Base-by-base conservation (phyloP, 2,329 filamentous ascomycete species). In the Gnomoniopsis smithogilvyi region DNA sequence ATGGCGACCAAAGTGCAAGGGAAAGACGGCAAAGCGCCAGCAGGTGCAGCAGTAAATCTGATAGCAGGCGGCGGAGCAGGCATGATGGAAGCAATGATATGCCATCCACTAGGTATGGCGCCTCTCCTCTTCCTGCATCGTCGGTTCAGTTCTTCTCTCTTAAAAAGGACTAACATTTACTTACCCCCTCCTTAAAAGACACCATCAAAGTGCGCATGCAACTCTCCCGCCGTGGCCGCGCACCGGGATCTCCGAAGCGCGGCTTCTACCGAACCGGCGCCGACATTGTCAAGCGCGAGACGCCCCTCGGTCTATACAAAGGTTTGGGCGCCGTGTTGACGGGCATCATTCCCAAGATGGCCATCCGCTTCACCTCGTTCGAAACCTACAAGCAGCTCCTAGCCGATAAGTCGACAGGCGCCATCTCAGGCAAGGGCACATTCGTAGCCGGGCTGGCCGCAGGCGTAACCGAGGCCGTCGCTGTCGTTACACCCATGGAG, bases 141-240 rank as follows among this genome's bases (percentile, higher is more conserved):
- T 41, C 49, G 30, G 53, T 26, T 41, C 22, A 45, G 47, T 43
- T 15, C 26, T 10, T 34, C 52, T 48, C 1, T 41, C 33, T 3
- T n/a, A 14, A 63, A 64, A 56, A 58, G 61, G 61, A 66, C 66
- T 61, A 54, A 66, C 61, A 36, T 30, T 49, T 41, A 21, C 33
- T 7, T 46, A 14, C 19, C 19, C 15, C 7, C 30, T 24, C 21
- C 19, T 36, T 15, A 8, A 48, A 65, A 90, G 92, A 97, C 76
- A 97, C 93, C 61, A 96, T 98, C 80, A 97, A 99, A 84, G 95
- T 99, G 63, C 92, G 95, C 67, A 99, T 99, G 96, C 95, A 99
- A 79, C 88, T 99, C 62, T 98, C 95, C 58, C 85, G 89, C 66
- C 87, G 95, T 73, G 92, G 90, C 52, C 85, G 90, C 66, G 84